Conservation (phyloP, 1,284 basidiomycete species). For the Cryptococcus sp. region DNA sequence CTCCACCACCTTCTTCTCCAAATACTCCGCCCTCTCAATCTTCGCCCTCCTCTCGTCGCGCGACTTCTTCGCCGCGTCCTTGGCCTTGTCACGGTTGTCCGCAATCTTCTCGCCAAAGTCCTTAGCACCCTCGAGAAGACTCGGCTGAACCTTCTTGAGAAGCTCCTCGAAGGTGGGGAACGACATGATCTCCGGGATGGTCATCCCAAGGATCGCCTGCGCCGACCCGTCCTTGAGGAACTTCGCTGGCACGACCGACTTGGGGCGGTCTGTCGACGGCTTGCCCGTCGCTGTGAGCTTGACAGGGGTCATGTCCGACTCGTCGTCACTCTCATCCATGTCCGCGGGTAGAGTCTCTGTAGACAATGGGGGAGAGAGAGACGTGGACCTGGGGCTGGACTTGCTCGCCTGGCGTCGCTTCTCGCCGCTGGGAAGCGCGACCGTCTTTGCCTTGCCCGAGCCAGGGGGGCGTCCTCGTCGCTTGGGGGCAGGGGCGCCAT, state of each 20-base stretch:
- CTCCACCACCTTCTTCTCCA: constrained; percentile 34
- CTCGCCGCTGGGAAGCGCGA: constrained; percentile 18
- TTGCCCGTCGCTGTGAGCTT: constrained; percentile 35
- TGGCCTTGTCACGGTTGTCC: constrained; percentile 41
- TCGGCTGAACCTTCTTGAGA: constrained; percentile 27
- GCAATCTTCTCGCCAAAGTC: constrained; percentile 41
- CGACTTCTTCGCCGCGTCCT: constrained; percentile 43
- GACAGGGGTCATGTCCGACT: constrained; percentile 10
- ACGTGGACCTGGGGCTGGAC: constrained; percentile 2
- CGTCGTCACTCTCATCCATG: constrained; percentile 1
- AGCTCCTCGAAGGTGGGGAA: constrained; percentile 33
- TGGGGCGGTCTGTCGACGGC: constrained; percentile 38
- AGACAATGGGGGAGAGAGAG: constrained; percentile 11
- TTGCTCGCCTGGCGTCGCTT: constrained; percentile 18
- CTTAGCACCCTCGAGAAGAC: constrained; percentile 23
- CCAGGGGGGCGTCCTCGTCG: constrained; percentile 32
- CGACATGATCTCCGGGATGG: constrained; percentile 26
- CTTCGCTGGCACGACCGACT: constrained; percentile 40
- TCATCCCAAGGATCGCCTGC: constrained; percentile 34
- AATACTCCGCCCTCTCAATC: constrained; percentile 30
- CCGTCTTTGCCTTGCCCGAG: constrained; percentile 18
- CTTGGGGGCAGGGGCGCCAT: constrained; percentile 18
- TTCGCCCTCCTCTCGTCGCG: constrained; percentile 39
- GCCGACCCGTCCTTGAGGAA: constrained; percentile 40
- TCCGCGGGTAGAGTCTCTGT: constrained; percentile 5